Conservation (phyloP, 2,329 filamentous ascomycete species). For the Pseudocercospora musae region DNA sequence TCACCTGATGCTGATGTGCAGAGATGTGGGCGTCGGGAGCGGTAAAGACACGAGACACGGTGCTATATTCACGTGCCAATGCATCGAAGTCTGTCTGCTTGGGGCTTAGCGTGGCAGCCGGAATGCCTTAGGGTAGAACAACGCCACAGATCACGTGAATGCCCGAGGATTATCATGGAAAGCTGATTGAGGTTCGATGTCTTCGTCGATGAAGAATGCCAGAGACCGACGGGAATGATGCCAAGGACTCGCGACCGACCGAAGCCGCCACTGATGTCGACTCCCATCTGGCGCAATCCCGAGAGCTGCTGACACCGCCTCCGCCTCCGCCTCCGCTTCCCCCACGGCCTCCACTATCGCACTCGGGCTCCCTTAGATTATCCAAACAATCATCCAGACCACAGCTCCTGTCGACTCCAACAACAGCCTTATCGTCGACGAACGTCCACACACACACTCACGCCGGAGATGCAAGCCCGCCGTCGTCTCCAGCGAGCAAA, state of each 20-base stretch:
- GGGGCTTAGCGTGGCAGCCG: background rate
- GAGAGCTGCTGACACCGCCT: constrained; percentile 35
- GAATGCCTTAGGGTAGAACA: no score
- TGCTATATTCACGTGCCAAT: no score
- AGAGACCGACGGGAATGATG: constrained; percentile 9
- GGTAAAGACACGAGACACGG: background rate
- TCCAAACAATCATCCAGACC: constrained; percentile 39
- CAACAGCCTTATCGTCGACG: constrained; percentile 77
- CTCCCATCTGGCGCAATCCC: constrained; percentile 22
- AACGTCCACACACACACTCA: constrained; percentile 76
- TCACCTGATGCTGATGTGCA: background rate
- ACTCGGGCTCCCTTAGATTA: constrained; percentile 31
- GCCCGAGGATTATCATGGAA: background rate
- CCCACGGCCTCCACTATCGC: constrained; percentile 31
- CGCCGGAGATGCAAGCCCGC: constrained; percentile 48
- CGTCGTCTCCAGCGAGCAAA: constrained; percentile 31
- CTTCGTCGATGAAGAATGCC: constrained; percentile 21
- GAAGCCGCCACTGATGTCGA: background rate
- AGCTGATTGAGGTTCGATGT: background rate
- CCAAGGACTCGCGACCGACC: constrained; percentile 6
- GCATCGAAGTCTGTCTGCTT: background rate
- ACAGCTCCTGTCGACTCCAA: constrained; percentile 61
- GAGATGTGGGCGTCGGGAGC: background rate
- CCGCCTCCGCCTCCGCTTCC: constrained; percentile 40
- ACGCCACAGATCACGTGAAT: no score